Conservation (phyloP, 148 eudicot genomes). For the Hydrangea macrophylla region DNA sequence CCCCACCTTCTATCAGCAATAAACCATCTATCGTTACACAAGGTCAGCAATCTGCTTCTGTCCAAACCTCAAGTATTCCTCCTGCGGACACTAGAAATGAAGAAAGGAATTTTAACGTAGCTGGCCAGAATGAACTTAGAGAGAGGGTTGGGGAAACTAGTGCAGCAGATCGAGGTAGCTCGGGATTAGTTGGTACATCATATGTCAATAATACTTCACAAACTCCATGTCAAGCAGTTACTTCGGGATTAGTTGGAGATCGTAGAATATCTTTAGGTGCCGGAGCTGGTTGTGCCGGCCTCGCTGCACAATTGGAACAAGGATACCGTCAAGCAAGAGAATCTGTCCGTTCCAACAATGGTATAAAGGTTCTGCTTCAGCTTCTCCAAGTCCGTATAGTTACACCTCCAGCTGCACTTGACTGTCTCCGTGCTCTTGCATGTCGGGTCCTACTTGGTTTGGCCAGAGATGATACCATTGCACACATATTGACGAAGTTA, state of each 20-base stretch:
- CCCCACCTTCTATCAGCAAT: slow-evolving; percentile 96
- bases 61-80: slow-evolving; percentile 58
- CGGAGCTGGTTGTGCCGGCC: slow-evolving; percentile 94
- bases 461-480: slow-evolving; percentile 95
- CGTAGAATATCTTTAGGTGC: slow-evolving; percentile 88
- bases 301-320: slow-evolving; percentile 96
- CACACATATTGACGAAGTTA: slow-evolving; percentile 92
- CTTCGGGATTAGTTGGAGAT: slow-evolving; percentile 94
- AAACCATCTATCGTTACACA: slow-evolving; percentile 59
- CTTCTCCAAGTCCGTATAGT: slow-evolving; percentile 87
- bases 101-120: slow-evolving; percentile 37
- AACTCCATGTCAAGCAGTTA: slow-evolving; percentile 41
- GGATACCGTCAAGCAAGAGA: slow-evolving; percentile 94
- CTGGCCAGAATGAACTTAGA: slow-evolving; percentile 54
- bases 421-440: slow-evolving; percentile 97
- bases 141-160: slow-evolving; percentile 62
- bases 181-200: slow-evolving; percentile 28
- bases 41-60: slow-evolving; percentile 52
- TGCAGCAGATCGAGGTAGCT: slow-evolving; percentile 47
- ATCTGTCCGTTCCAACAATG: slow-evolving; percentile 94
- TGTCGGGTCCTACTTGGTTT: slow-evolving; percentile 96
- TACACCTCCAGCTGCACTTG: slow-evolving; percentile 74
- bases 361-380: slow-evolving; percentile 90
- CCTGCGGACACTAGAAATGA: slow-evolving; percentile 45
- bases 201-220: slow-evolving; percentile 41